Conservation (phyloP, 2,329 filamentous ascomycete genomes). For the Claviceps purpurea region DNA sequence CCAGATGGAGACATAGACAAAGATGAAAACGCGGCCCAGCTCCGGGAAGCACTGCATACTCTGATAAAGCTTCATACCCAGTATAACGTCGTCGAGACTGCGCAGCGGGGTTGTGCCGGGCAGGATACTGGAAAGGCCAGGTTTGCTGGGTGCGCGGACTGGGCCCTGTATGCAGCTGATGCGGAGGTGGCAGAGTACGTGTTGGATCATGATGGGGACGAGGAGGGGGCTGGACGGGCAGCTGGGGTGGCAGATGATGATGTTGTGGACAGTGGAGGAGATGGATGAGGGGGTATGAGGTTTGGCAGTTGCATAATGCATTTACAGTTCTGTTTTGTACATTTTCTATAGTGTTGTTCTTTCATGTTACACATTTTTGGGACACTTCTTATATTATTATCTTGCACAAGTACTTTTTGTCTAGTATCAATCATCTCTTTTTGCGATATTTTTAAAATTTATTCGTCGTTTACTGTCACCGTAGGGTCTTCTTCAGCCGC, state of each 20-base stretch:
- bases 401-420: too few species aligned
- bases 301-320: too few species aligned
- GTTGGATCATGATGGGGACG: conserved; percentile 1
- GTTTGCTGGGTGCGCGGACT: conserved; percentile 15
- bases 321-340: too few species aligned
- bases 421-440: too few species aligned
- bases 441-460: too few species aligned
- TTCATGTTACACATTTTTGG: too few species aligned
- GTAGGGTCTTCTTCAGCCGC: too few species aligned
- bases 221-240: neutral
- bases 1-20: neutral
- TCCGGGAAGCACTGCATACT: neutral
- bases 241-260: neutral
- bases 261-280: neutral
- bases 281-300: too few species aligned
- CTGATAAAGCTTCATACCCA: conserved; percentile 6
- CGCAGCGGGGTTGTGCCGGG: conserved; percentile 6
- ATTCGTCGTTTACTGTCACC: too few species aligned
- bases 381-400: too few species aligned
- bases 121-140: conserved; percentile 10
- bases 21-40: neutral
- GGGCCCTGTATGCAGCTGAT: conserved; percentile 13
- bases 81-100: conserved; percentile 10
- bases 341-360: too few species aligned
- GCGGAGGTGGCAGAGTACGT: conserved; percentile 13